Evolutionary conservation across 805 yeast species (phyloP), one percentile per base, ranked within the genome.

Genomic region (Clavispora carvajalis): DNA sequence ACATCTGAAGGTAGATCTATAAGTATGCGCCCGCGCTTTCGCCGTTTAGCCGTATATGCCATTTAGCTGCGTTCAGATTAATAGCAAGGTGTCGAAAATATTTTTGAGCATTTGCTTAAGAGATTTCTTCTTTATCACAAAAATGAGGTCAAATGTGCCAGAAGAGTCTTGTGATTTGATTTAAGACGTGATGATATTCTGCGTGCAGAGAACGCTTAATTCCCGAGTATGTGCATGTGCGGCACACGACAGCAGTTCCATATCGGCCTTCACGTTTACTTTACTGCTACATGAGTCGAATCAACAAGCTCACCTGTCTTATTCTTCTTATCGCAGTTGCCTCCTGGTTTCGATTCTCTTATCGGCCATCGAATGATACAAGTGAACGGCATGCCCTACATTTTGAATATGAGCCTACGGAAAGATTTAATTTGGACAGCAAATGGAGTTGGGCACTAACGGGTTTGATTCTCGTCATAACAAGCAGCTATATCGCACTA

Each of bases 1-100:
- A 50, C 24, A 29, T 50, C 51, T 17, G 33, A 12, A 11, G 54
- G 54, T 12, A 50, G 44, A 17, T 38, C 50, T 7, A 42, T 13
- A 10, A 49, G 40, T 19, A 19, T n/a, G 13, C 34, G 34, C 16
- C 23, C 23, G 23, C 22, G 37, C 9, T 11, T 17, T 12, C 7
- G 23, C 7, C 30, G 30, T 11, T 34, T 23, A 4, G 16, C 22
- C 7, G 1, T 9, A 22, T 16, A 23, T 24, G 22, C 17, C 22
- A 16, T 24, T 28, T 16, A 11, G 5, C 19, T 7, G 31, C 4
- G 16, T 5, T 25, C 16, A 25, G 8, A 25, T n/a, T n/a, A n/a
- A n/a, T n/a, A n/a, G n/a, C n/a, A n/a, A n/a, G n/a, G n/a, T n/a
- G n/a, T n/a, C n/a, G n/a, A n/a, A n/a, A n/a, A n/a, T n/a, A n/a